Conservation (phyloP, 2,329 filamentous ascomycete species). For the Pseudomassariella vexata region DNA sequence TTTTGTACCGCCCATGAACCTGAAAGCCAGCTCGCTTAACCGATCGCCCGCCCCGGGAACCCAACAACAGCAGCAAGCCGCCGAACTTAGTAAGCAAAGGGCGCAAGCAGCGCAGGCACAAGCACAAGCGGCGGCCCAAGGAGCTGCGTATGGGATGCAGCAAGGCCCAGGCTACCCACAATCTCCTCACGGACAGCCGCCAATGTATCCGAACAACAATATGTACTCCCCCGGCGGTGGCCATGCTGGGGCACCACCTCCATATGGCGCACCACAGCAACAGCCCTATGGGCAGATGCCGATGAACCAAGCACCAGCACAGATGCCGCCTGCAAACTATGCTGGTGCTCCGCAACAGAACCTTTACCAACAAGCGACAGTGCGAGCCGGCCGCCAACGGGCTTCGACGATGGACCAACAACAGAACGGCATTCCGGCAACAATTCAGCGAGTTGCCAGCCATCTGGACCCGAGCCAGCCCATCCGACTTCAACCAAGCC, state of each 20-base stretch:
- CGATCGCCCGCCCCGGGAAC: constrained; percentile 88
- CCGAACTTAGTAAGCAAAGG: constrained; percentile 88
- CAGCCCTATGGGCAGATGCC: constrained; percentile 68
- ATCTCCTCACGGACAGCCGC: constrained; percentile 44
- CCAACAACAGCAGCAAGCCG: constrained; percentile 92
- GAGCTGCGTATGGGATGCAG: constrained; percentile 54
- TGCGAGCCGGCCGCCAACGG: constrained; percentile 75
- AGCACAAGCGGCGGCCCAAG: constrained; percentile 61
- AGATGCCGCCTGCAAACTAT: constrained; percentile 62
- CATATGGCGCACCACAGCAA: constrained; percentile 66
- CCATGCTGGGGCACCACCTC: constrained; percentile 61
- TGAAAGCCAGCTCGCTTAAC: constrained; percentile 80
- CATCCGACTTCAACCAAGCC: constrained; percentile 89
- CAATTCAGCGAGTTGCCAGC: constrained; percentile 90
- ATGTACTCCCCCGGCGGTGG: constrained; percentile 64
- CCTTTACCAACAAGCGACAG: constrained; percentile 71
- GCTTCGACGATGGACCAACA: constrained; percentile 96
- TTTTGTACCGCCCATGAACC: constrained; percentile 94
- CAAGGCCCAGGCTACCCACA: constrained; percentile 30
- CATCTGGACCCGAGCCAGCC: constrained; percentile 93
- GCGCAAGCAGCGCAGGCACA: constrained; percentile 67
- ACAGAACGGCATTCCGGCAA: constrained; percentile 83
- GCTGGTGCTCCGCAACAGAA: constrained; percentile 41
- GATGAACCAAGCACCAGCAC: constrained; percentile 61
- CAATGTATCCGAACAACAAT: constrained; percentile 76